Conservation (phyloP, 1,284 basidiomycete species). For the Singerocomus rubriflavus region DNA sequence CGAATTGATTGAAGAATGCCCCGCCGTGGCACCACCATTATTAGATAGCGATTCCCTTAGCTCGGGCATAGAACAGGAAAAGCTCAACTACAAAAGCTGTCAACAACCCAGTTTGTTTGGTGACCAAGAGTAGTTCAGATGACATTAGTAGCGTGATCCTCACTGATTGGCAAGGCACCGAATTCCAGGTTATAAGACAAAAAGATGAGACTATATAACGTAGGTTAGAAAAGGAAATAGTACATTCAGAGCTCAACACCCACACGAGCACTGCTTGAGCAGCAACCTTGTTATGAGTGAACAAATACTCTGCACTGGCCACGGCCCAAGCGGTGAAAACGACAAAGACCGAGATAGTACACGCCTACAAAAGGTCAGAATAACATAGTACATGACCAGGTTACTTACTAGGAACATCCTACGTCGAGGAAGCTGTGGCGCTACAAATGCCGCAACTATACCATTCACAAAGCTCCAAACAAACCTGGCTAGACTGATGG, state of each 20-base stretch:
- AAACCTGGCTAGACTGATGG: conserved; percentile 13
- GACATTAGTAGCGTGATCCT: neutral
- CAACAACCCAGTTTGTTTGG: no score
- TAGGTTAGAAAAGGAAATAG: neutral
- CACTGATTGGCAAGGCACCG: conserved; percentile 10
- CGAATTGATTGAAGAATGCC: no score
- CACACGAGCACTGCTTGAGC: no score
- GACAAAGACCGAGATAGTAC: conserved; percentile 15
- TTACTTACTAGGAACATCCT: no score
- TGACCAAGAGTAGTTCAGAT: no score
- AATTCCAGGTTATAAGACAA: conserved; percentile 14
- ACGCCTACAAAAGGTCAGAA: conserved; percentile 1
- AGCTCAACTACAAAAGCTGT: no score
- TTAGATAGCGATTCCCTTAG: no score
- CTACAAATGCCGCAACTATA: conserved; percentile 11
- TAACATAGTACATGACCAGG: neutral
- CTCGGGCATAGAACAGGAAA: no score
- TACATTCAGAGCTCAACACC: neutral
- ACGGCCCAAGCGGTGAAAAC: neutral
- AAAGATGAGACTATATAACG: conserved; percentile 17
- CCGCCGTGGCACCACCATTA: no score
- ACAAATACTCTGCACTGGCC: no score
- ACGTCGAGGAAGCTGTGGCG: neutral
- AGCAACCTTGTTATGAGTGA: no score
- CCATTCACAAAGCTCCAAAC: conserved; percentile 15